Evolutionary conservation across 495 filamentous ascomycete species (phyloP), one percentile per base, ranked within the genome.

Genomic region (Lasiosphaeria hispida): DNA sequence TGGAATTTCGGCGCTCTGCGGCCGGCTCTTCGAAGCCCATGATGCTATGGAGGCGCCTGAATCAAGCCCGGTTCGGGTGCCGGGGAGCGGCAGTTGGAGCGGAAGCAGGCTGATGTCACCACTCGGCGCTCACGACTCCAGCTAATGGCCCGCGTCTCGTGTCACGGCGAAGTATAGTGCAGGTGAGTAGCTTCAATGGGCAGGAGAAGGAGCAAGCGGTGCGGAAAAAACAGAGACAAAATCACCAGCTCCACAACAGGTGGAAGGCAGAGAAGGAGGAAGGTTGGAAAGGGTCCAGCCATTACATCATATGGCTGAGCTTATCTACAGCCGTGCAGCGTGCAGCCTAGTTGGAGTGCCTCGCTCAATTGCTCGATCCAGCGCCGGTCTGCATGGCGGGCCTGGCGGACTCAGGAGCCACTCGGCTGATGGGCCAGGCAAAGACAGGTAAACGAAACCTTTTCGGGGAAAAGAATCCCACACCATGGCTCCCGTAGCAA

Each of bases 1-100:
- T 58, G 11, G 65, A 62, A 7, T 54, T 14, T 14, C 61, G 68
- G 14, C 49, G 62, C 63, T 74, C 70, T 11, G 63, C 54, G 3
- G 59, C 53, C 4, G 64, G 61, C 10, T 70, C 63, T 15, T 56
- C 49, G 15, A 40, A 3, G 33, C 42, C 55, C 60, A 62, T 62
- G 34, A 4, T 48, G 33, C 14, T 4, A 2, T 47, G 13, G 43
- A 14, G n/a, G 43, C n/a, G 38, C 5, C 47, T 36, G 9, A 18
- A 3, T 41, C 14, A 15, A 41, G 39, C 39, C 5, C 23, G 23
- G 23, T 5, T 30, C 23, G 23, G 23, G 23, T 30, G 23, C 23
- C 23, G 23, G 23, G 23, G 2, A 2, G 23, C 23, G 23, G 23
- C 23, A 30, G 23, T 30, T 30, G 23, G 23, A 30, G 23, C 23